A percentile compares a stretch with the other conserved stretches of the same genome.
These are phyloP conservation scores for Clonostachys rhizophaga DNA, from an alignment of 2,329 filamentous ascomycete species.

Conservation along the genomic window DNA sequence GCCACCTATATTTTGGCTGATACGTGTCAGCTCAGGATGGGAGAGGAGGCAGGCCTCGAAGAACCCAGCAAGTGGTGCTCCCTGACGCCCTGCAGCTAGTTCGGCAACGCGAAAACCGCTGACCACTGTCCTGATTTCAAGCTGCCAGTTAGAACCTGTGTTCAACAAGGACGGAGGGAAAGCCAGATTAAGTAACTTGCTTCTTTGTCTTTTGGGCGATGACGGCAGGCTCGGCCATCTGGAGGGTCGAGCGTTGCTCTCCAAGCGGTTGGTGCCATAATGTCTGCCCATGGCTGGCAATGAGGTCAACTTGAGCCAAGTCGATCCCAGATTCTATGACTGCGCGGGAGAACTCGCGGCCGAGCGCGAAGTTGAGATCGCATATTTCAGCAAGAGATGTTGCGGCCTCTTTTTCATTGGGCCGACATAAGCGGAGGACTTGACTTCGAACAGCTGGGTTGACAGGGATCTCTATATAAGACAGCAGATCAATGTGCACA, in stretches of 20 bases:
- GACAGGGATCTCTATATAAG: conserved; percentile 53
- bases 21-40: conserved; percentile 42
- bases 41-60: conserved; percentile 44
- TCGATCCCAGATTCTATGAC: conserved; percentile 7
- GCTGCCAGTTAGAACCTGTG: conserved; percentile 24
- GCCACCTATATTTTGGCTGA: conserved; percentile 49
- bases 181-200: conserved; percentile 30
- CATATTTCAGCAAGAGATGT: conserved; percentile 8
- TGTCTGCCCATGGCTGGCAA: conserved; percentile 43
- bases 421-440: conserved; percentile 7
- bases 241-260: conserved; percentile 31
- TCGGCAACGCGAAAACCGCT: conserved; percentile 48
- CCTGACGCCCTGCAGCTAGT: conserved; percentile 39
- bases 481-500: conserved; percentile 50
- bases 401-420: conserved; percentile 2
- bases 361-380: conserved; percentile 9
- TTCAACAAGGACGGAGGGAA: conserved; percentile 48
- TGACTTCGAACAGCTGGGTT: conserved; percentile 48
- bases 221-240: conserved; percentile 41
- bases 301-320: conserved; percentile 30
- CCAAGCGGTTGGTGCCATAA: conserved; percentile 36
- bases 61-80: conserved; percentile 44
- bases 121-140: conserved; percentile 44
- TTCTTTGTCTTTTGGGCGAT: conserved; percentile 34
- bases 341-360: conserved; percentile 8